Evolutionary conservation across 202 grass and related monocot genomes (phyloP).

Genomic region (Zoysia matrella): DNA sequence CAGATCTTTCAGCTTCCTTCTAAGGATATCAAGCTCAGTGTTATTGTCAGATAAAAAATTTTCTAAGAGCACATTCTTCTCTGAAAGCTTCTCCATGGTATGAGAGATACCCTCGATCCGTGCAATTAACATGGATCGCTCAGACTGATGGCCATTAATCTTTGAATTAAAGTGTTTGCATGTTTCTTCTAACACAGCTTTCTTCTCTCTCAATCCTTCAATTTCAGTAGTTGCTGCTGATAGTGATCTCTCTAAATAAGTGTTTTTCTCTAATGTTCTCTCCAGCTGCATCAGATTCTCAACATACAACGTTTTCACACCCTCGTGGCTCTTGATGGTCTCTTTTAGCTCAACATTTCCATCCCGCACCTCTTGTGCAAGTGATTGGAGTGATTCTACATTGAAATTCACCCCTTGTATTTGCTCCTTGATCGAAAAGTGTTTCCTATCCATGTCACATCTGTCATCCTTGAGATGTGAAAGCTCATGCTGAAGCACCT

Average conservation of each 20-base stretch:
- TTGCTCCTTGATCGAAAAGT: too few species aligned
- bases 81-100: too few species aligned
- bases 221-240: constrained; percentile 63
- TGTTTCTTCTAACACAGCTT: constrained; percentile 71
- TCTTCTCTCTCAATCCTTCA: constrained; percentile 60
- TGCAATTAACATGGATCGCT: constrained; percentile 54
- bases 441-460: too few species aligned
- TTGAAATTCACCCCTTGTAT: too few species aligned
- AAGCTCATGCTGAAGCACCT: constrained; percentile 71
- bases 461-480: constrained; percentile 64
- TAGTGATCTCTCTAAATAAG: constrained; percentile 65
- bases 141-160: constrained; percentile 60
- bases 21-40: constrained; percentile 68
- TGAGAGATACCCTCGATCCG: too few species aligned
- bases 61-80: not conserved
- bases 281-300: constrained; percentile 81
- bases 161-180: constrained; percentile 63
- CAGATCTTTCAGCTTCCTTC: constrained; percentile 67
- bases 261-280: constrained; percentile 72
- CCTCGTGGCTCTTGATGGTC: constrained; percentile 74
- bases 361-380: constrained; percentile 26
- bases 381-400: too few species aligned
- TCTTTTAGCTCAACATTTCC: constrained; percentile 84
- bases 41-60: constrained; percentile 73
- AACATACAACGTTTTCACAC: constrained; percentile 60